These are phyloP conservation scores for Rutstroemia sydowiana DNA, from an alignment of 2,329 filamentous ascomycete genomes.

Conservation along the genomic window DNA sequence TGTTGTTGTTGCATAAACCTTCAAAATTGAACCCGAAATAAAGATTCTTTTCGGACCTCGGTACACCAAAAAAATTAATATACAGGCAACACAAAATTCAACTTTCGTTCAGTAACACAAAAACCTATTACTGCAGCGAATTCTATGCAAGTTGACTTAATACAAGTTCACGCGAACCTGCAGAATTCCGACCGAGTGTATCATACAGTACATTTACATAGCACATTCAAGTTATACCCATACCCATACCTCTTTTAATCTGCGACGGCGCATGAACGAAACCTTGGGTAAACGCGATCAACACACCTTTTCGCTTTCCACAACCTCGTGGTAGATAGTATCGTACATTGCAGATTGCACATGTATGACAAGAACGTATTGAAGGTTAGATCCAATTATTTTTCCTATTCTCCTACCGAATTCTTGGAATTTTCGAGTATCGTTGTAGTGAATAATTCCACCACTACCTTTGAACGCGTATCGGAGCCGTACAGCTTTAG, in stretches of 20 bases:
- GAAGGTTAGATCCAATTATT: conserved; percentile 18
- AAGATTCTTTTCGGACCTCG: background rate
- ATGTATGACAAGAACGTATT: background rate
- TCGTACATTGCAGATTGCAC: conserved; percentile 4
- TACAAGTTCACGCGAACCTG: background rate
- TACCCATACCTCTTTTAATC: background rate
- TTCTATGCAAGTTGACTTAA: background rate
- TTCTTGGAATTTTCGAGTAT: conserved; percentile 12
- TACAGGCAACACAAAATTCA: background rate
- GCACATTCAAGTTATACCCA: too few species aligned
- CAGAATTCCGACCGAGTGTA: background rate
- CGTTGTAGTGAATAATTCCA: conserved; percentile 12
- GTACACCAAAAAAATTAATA: background rate
- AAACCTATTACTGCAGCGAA: background rate
- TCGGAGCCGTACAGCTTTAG: conserved; percentile 13
- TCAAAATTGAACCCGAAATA: too few species aligned
- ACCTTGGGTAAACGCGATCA: background rate
- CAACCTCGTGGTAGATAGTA: conserved; percentile 5
- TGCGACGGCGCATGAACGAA: background rate
- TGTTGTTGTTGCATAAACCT: too few species aligned
- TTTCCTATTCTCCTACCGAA: conserved; percentile 15
- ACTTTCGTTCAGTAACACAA: background rate
- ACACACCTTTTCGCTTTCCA: conserved; percentile 1
- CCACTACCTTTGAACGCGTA: conserved; percentile 13
- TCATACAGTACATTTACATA: background rate